A percentile compares a stretch with the other conserved stretches of the same genome.
Conservation (phyloP, 768 basidiomycete species). For the Mycena filopes region DNA sequence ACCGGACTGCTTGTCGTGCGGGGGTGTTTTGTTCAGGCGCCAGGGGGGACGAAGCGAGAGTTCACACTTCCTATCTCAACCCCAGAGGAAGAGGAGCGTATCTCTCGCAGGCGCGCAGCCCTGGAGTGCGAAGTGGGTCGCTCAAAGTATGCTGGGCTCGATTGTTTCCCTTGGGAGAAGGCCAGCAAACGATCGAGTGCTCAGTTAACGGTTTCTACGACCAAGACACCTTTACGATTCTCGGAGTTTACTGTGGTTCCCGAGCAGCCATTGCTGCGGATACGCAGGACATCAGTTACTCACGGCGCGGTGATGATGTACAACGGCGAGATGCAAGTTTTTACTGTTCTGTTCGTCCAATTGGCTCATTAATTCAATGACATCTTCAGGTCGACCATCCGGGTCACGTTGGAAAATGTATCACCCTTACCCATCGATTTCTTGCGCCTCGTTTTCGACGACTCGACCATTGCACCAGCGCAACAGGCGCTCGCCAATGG, state of each 20-base stretch:
- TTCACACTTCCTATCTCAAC: constrained; percentile 82
- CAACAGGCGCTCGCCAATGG: constrained; percentile 84
- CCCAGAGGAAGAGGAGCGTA: constrained; percentile 73
- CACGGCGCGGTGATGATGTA: constrained; percentile 97
- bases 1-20: constrained; percentile 77
- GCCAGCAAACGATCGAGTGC: constrained; percentile 50
- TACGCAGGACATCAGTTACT: constrained; percentile 88
- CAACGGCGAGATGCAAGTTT: constrained; percentile 86
- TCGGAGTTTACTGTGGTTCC: constrained; percentile 87
- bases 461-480: constrained; percentile 84
- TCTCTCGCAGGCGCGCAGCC: constrained; percentile 66
- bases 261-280: constrained; percentile 87
- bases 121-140: constrained; percentile 74
- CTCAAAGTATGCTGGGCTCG: constrained; percentile 79
- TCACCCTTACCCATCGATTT: constrained; percentile 88
- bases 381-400: constrained; percentile 75
- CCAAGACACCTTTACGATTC: constrained; percentile 57
- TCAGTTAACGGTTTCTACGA: constrained; percentile 21
- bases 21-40: constrained; percentile 83
- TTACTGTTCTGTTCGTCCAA: not conserved
- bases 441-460: constrained; percentile 86
- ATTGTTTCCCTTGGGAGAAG: constrained; percentile 72
- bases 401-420: constrained; percentile 90
- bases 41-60: constrained; percentile 75
- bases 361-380: constrained; percentile 17